Evolutionary conservation across 495 filamentous ascomycete species (phyloP).

Genomic region (Patellaria atrata): DNA sequence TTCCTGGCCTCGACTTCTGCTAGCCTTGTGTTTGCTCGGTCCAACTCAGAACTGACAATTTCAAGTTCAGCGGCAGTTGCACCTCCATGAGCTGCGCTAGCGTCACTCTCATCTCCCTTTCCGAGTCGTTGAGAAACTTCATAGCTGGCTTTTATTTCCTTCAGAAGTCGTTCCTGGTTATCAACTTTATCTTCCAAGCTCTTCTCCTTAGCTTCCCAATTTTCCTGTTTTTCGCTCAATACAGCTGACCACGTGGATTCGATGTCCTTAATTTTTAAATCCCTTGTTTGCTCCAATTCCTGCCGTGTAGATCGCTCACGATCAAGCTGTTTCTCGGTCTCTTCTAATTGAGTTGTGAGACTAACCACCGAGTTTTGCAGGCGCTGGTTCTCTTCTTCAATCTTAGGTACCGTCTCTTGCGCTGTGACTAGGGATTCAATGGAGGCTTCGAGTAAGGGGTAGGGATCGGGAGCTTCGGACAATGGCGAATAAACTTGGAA

Average conservation of each 20-base stretch:
- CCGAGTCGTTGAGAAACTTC: slow-evolving; percentile 88
- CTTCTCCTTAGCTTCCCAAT: slow-evolving; percentile 92
- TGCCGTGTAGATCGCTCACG: slow-evolving; percentile 57
- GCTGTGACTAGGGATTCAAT: slow-evolving; percentile 83
- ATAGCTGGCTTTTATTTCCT: slow-evolving; percentile 91
- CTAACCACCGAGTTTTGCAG: slow-evolving; percentile 63
- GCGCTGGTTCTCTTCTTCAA: slow-evolving; percentile 74
- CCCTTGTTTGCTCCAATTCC: slow-evolving; percentile 60
- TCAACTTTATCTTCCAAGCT: slow-evolving; percentile 84
- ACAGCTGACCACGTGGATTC: slow-evolving; percentile 85
- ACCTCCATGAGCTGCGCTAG: slow-evolving; percentile 34
- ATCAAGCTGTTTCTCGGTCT: slow-evolving; percentile 61
- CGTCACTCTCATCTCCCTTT: slow-evolving; percentile 47
- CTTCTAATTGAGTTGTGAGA: slow-evolving; percentile 86
- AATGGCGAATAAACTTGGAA: slow-evolving; percentile 77
- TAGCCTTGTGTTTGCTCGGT: slow-evolving; percentile 72
- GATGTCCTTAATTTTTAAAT: slow-evolving; percentile 67
- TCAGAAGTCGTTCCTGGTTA: slow-evolving; percentile 81
- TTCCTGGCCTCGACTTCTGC: slow-evolving; percentile 91
- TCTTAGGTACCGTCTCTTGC: slow-evolving; percentile 77
- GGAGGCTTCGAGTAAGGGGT: slow-evolving; percentile 88
- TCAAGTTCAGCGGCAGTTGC: slow-evolving; percentile 84
- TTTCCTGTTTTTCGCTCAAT: slow-evolving; percentile 86
- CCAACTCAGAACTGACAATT: slow-evolving; percentile 78
- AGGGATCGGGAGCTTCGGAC: slow-evolving; percentile 92